Conservation (phyloP, 768 basidiomycete species). For the Pilatotrama ljubarskyi region DNA sequence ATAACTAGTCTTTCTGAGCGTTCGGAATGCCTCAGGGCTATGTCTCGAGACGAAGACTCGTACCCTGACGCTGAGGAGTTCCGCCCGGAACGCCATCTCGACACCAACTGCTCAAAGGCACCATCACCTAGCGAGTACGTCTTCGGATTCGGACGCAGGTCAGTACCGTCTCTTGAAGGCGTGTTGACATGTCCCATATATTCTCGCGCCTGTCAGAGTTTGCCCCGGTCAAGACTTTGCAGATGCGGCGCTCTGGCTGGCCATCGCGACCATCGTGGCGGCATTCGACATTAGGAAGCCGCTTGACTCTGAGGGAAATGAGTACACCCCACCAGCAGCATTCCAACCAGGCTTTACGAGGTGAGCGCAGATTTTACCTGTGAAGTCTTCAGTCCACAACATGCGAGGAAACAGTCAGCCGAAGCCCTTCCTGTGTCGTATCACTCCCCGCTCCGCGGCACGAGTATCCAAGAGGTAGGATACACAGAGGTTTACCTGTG, state of each 20-base stretch:
- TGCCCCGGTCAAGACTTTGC: slow-evolving; percentile 58
- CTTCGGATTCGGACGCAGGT: slow-evolving; percentile 24
- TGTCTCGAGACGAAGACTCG: slow-evolving; percentile 21
- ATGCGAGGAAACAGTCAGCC: slow-evolving; percentile 41
- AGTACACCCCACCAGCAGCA: slow-evolving; percentile 37
- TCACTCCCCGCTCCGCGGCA: slow-evolving; percentile 40
- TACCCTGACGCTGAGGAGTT: slow-evolving; percentile 49
- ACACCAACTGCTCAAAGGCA: neutral
- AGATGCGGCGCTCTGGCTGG: slow-evolving; percentile 46
- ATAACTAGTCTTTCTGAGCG: neutral
- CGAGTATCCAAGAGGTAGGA: neutral
- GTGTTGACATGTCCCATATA: neutral
- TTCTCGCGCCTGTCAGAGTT: slow-evolving; percentile 39
- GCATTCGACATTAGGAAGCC: slow-evolving; percentile 46
- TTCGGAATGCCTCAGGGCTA: slow-evolving; percentile 21
- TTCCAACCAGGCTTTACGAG: slow-evolving; percentile 47
- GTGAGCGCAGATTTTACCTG: slow-evolving; percentile 28
- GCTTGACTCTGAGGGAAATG: slow-evolving; percentile 42
- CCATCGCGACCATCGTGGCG: slow-evolving; percentile 45
- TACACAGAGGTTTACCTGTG: no score
- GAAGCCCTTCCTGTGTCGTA: slow-evolving; percentile 46
- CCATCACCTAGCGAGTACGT: slow-evolving; percentile 14
- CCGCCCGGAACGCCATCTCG: slow-evolving; percentile 42
- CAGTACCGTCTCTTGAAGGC: neutral
- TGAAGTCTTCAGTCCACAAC: neutral